Percentiles rank a stretch among this genome's conserved stretches.
phyloP scores from a whole-genome alignment of 352 stramenopile genomes.

The Phytophthora syringae region DNA sequence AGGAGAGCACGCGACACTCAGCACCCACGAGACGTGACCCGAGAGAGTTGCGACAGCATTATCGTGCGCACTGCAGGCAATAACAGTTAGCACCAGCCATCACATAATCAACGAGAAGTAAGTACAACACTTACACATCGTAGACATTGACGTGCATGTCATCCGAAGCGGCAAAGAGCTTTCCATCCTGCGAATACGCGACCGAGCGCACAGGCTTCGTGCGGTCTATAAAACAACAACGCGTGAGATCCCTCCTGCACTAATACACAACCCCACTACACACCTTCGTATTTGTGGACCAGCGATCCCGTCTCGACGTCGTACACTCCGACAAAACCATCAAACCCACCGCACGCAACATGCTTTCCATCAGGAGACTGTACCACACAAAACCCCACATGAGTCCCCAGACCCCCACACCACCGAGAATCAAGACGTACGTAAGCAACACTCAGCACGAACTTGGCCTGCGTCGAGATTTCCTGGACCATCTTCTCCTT shows the following conservation, averaged over 20 bases:
- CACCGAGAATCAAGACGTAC: slow-evolving; percentile 38
- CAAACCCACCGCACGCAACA: slow-evolving; percentile 80
- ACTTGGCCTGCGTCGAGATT: slow-evolving; percentile 76
- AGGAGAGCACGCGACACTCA: slow-evolving; percentile 85
- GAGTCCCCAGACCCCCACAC: neutral
- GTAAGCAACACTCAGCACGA: slow-evolving; percentile 79
- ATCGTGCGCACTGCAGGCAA: slow-evolving; percentile 56
- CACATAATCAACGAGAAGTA: neutral
- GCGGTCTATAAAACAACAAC: slow-evolving; percentile 52
- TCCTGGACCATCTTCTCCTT: slow-evolving; percentile 80
- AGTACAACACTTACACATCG: slow-evolving; percentile 78
- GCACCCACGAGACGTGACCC: slow-evolving; percentile 90
- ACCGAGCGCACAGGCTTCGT: slow-evolving; percentile 90
- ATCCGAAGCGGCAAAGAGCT: slow-evolving; percentile 89
- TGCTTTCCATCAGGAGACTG: slow-evolving; percentile 86
- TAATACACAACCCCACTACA: neutral
- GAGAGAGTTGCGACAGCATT: slow-evolving; percentile 86
- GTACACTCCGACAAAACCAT: slow-evolving; percentile 88
- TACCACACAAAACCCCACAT: slow-evolving; percentile 8
- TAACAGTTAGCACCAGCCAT: neutral
- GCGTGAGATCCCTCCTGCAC: slow-evolving; percentile 7
- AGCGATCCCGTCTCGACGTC: slow-evolving; percentile 78
- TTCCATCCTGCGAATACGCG: slow-evolving; percentile 85
- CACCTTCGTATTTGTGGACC: slow-evolving; percentile 90
- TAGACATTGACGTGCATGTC: slow-evolving; percentile 94